Evolutionary conservation across 164 flowering plant species (phyloP), one percentile per base, ranked within the genome.

Genomic region (Vitis riparia): DNA sequence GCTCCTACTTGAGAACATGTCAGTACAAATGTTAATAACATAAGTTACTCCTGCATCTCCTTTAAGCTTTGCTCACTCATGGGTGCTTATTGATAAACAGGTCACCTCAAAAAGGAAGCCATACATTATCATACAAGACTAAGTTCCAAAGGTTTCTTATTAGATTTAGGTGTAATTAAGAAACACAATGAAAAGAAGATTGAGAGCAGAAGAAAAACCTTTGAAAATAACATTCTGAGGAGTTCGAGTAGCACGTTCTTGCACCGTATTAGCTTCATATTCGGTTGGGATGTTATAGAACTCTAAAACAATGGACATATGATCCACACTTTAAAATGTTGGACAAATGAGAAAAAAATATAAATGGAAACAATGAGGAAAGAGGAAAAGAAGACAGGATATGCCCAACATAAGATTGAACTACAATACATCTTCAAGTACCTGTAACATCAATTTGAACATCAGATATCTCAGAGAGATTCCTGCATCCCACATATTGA

Each of bases 371-470:
- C 27, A 30, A 30, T 1, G 15, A 27, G 13, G 10, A 30, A 55
- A 48, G 15, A 47, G 14, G 27, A 57, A 19, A 10, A 50, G 51
- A 5, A 68, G 48, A 55, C 44, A n/a, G 5, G 8, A 53, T 17
- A 67, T 7, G 2, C 51, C 2, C 17, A 47, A 29, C 48, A 60
- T 7, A 23, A 55, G 12, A 49, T 8, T 7, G 13, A 49, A 11
- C 3, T 62, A 13, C 63, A 65, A 51, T 5, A 58, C 55, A 72
- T 66, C 51, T 61, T 66, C 61, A 57, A 59, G 29, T 82, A 88
- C 96, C 94, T 82, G 91, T 61, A 69, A 87, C 64, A 74, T 90
- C 89, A 62, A 84, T 51, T 75, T 86, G 93, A 73, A 82, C 77
- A 65, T 83, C 88, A 29, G 92, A 72, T 37, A 69, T 65, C 57